phyloP scores from a whole-genome alignment of 2,329 filamentous ascomycete species.

The Fusarium subglutinans region DNA sequence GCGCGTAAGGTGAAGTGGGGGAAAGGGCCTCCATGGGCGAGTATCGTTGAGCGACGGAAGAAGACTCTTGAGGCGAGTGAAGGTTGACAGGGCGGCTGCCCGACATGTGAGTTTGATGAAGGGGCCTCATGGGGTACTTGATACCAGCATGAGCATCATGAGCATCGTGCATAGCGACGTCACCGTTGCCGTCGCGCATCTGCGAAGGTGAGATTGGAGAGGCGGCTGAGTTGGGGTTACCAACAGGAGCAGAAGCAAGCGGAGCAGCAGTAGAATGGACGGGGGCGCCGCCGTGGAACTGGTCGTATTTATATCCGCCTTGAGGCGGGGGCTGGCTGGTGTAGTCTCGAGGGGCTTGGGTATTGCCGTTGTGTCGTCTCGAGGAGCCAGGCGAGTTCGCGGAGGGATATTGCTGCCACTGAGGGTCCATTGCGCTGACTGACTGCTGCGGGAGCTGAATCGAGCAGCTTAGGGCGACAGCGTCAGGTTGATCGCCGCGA shows the following conservation, averaged over 20 bases:
- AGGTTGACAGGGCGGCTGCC: slow-evolving; percentile 65
- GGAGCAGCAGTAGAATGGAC: slow-evolving; percentile 42
- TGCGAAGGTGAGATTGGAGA: slow-evolving; percentile 67
- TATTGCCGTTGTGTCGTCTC: slow-evolving; percentile 68
- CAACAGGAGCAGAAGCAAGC: slow-evolving; percentile 48
- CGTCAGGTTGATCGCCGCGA: slow-evolving; percentile 20
- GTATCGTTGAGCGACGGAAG: slow-evolving; percentile 87
- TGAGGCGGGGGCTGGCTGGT: slow-evolving; percentile 53
- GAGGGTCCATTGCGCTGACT: slow-evolving; percentile 57
- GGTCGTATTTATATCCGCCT: slow-evolving; percentile 72
- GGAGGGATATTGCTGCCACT: slow-evolving; percentile 76
- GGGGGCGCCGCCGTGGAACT: slow-evolving; percentile 63
- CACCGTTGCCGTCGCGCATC: slow-evolving; percentile 76
- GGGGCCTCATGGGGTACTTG: slow-evolving; percentile 85
- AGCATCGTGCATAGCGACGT: slow-evolving; percentile 87
- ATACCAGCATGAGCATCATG: slow-evolving; percentile 84
- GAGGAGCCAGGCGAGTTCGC: slow-evolving; percentile 63
- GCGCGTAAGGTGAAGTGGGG: slow-evolving; percentile 79
- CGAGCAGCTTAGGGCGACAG: slow-evolving; percentile 36
- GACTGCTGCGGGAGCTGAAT: slow-evolving; percentile 29
- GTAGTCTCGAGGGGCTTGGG: slow-evolving; percentile 60
- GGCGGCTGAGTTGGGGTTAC: slow-evolving; percentile 65
- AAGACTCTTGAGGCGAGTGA: slow-evolving; percentile 76
- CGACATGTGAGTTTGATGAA: slow-evolving; percentile 78
- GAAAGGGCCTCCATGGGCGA: slow-evolving; percentile 94